phyloP scores from a whole-genome alignment of 768 basidiomycete species.

The Agaricus blazei region DNA sequence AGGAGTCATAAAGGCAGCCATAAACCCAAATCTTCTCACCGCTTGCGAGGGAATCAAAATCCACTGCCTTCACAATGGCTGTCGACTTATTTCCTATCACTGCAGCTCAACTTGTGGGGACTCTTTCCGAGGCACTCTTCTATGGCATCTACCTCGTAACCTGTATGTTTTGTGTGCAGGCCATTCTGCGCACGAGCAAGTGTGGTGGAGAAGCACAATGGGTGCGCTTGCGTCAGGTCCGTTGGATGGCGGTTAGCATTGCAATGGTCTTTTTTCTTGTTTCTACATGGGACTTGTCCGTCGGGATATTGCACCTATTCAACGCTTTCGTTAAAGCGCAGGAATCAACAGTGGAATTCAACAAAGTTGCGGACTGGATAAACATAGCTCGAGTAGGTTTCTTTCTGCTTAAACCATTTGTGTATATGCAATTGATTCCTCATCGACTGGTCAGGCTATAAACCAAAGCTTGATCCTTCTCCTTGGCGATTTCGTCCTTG shows the following conservation, averaged over 20 bases:
- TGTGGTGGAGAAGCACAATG: neutral
- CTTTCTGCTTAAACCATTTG: neutral
- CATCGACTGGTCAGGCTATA: neutral
- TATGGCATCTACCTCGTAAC: conserved; percentile 8
- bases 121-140: conserved; percentile 5
- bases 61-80: neutral
- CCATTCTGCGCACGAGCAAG: neutral
- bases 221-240: neutral
- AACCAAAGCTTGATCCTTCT: neutral
- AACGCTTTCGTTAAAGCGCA: neutral
- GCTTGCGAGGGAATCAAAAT: too few relatives aligned
- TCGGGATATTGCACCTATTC: conserved; percentile 3
- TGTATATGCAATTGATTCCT: too few relatives aligned
- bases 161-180: neutral
- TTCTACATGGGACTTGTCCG: neutral
- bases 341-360: neutral
- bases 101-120: conserved; percentile 5
- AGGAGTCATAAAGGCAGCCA: too few relatives aligned
- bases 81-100: neutral
- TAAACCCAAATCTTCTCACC: too few relatives aligned
- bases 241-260: neutral
- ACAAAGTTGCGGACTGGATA: neutral
- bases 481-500: conserved; percentile 5
- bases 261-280: neutral
- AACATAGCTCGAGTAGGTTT: conserved; percentile 1